Conservation (phyloP, 306 rosid species). For the Lathyrus sativus region DNA sequence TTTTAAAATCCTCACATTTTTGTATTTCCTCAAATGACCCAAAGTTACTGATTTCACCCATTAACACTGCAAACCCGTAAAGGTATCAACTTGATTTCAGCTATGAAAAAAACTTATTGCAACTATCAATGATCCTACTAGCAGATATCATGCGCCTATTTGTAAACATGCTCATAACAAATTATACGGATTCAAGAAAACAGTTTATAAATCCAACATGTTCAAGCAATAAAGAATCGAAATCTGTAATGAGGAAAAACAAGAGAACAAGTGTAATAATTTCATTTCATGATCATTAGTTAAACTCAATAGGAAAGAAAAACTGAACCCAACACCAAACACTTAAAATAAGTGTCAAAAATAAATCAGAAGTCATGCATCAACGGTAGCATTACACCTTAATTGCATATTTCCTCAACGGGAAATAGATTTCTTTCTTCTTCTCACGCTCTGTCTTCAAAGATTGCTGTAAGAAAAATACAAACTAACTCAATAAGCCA, state of each 20-base stretch:
- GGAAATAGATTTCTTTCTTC: constrained; percentile 62
- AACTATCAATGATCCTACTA: neutral
- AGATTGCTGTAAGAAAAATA: constrained; percentile 47
- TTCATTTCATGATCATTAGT: constrained; percentile 1
- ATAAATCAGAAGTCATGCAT: neutral
- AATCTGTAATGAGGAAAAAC: neutral
- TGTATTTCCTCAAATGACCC: too few species aligned
- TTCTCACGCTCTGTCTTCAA: constrained; percentile 60
- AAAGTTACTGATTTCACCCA: too few species aligned
- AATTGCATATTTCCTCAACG: constrained; percentile 64
- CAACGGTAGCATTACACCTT: constrained; percentile 46
- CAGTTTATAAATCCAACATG: neutral
- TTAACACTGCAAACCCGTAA: too few species aligned
- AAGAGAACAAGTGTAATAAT: neutral
- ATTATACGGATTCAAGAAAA: neutral
- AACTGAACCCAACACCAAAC: neutral
- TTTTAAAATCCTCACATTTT: too few species aligned
- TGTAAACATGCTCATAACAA: neutral
- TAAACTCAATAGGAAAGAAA: neutral
- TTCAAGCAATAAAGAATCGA: neutral
- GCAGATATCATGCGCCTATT: neutral
- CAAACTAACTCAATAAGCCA: constrained; percentile 15
- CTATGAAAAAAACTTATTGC: too few species aligned
- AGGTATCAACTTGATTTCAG: too few species aligned
- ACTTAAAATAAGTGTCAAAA: neutral